Evolutionary conservation across 495 filamentous ascomycete genomes (phyloP), one percentile per base, ranked within the genome.

Genomic region (Penicillium canariense): DNA sequence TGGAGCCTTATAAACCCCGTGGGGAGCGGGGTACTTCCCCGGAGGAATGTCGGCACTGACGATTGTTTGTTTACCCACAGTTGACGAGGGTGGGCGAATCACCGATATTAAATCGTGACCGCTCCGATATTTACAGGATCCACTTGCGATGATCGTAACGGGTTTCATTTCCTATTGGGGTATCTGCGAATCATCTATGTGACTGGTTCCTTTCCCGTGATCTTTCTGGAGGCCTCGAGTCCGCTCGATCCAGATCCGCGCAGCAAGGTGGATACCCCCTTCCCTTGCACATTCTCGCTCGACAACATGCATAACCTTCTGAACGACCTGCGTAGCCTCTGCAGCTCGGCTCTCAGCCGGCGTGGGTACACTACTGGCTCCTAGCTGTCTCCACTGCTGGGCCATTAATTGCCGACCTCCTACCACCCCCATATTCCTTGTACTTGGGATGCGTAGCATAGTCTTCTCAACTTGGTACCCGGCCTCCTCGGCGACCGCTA

Each of bases 361-460:
- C 11, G 23, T 32, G 31, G 27, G 8, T 18, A n/a, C 22, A 14
- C 42, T 36, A 34, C 17, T 15, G 34, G 38, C 5, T 25, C 12
- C 32, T 20, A 8, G 5, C 15, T 43, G 58, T 25, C 38, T 59
- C 61, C 69, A 65, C 18, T 54, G 43, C 23, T 58, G 39, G 8
- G 55, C 54, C 4, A 58, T 48, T 18, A 30, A 36, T 50, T 57
- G 53, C 11, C 67, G 56, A 9, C 83, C 77, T 14, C 93, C 92
- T 54, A 97, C 56, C 23, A 98, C 72, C 0, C 81, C 90, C 18
- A 85, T 78, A 70, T 97, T 97, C 55, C 95, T 77, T 35, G 93
- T 96, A 67, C 90, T 94, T 9, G 93, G 92, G 49, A 97, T 95
- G 34, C 90, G 76, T 44, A 98, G 64, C 72, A 89, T 81, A 49